phyloP scores from a whole-genome alignment of 176 grass and related monocot genomes.

The Bonia amplexicaulis region DNA sequence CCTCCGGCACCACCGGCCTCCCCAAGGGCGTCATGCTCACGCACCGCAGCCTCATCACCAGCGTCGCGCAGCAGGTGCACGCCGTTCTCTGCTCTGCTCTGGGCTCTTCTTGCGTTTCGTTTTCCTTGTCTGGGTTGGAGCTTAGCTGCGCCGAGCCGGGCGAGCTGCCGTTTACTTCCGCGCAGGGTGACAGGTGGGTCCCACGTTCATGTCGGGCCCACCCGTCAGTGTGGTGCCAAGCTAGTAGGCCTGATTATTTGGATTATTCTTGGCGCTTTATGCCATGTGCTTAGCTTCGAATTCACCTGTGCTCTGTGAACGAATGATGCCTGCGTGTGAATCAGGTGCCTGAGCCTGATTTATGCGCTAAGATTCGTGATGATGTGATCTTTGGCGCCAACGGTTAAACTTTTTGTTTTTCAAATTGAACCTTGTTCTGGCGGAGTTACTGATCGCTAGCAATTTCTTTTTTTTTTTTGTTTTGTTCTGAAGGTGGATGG shows the following conservation, averaged over 20 bases:
- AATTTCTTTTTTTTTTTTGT: neutral
- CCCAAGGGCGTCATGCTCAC: slow-evolving; percentile 98
- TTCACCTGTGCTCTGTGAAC: neutral
- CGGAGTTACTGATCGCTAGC: neutral
- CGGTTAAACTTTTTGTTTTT: neutral
- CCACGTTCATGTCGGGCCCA: neutral
- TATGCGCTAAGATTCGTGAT: neutral
- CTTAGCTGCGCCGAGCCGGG: neutral
- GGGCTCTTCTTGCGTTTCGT: neutral
- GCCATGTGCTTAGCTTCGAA: neutral
- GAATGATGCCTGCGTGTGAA: neutral
- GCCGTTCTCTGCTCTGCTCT: neutral
- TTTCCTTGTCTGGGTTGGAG: neutral
- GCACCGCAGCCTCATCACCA: slow-evolving; percentile 92
- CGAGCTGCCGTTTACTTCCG: neutral
- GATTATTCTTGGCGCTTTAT: neutral
- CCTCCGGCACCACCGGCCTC: slow-evolving; percentile 74
- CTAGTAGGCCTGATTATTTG: neutral
- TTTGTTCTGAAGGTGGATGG: slow-evolving; percentile 35
- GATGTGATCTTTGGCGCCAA: neutral
- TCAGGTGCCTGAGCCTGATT: neutral
- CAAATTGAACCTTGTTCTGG: neutral
- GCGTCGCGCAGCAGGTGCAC: slow-evolving; percentile 79
- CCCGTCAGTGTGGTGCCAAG: neutral
- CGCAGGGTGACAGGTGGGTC: neutral